Evolutionary conservation across 2,329 filamentous ascomycete genomes (phyloP), one percentile per base, ranked within the genome.

Genomic region (Phialophora verrucosa): DNA sequence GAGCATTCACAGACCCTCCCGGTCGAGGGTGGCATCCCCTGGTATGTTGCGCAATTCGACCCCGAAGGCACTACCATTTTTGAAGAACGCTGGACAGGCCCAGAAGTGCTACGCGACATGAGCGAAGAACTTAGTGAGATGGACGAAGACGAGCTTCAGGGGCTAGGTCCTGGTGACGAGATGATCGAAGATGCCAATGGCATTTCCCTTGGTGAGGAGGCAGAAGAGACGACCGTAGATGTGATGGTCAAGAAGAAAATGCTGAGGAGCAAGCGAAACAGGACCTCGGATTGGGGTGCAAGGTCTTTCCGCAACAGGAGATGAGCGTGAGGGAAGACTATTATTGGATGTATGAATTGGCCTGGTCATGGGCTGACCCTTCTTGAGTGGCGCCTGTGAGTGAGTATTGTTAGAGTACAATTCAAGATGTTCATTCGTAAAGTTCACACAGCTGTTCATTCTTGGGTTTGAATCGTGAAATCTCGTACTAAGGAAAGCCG

Each of bases 51-150:
- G 74, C 85, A 87, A 8, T 96, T 96, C 75, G 87, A 95, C 59
- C 90, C 91, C 62, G 74, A 87, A 61, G 94, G 93, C 64, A 96
- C 92, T 0, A 94, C 90, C 0, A 87, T 94, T 10, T 83, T 91
- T 63, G 90, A 90, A 70, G 91, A 94, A 78, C 84, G 88, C 60
- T 92, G 89, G 83, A 88, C 86, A 0, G 91, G 89, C 1, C 85
- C 89, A 38, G 90, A 93, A 63, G 87, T 90, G n/a, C 81, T 87
- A 71, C 83, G 87, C 32, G 86, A 84, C 14, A 88, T 94, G 78
- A 96, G 91, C 73, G 93, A 97, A 77, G 91, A 94, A 72, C 83
- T 97, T 25, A 96, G 91, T 64, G 94, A 97, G 75, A 88, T 97
- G 76, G 93, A 96, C 73, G 93, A 97, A 70, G 93, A 96, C 59